These are phyloP conservation scores for Globisporangium orthogonon DNA, from an alignment of 352 stramenopile genomes.

Conservation along the genomic window DNA sequence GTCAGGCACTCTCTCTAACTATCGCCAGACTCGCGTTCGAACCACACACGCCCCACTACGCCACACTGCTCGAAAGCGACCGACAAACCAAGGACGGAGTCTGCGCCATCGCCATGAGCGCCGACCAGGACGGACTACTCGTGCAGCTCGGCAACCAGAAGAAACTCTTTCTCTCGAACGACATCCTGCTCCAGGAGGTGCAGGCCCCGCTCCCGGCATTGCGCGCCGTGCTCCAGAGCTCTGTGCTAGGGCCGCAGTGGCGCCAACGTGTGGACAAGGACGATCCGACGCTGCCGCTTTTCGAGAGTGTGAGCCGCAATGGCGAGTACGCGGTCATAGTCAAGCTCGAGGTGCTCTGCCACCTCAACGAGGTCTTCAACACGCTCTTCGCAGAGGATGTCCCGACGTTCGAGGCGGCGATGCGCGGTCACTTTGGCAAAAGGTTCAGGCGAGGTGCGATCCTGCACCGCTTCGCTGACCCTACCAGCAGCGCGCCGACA, in stretches of 20 bases:
- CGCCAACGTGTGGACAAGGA: constrained; percentile 18
- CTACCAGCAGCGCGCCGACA: constrained; percentile 19
- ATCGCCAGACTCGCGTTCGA: too few relatives aligned
- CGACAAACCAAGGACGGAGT: neutral
- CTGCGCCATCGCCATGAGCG: constrained; percentile 1
- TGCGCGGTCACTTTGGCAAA: constrained; percentile 40
- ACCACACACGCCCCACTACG: neutral
- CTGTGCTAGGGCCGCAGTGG: constrained; percentile 13
- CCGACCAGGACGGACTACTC: constrained; percentile 18
- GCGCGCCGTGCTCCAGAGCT: constrained; percentile 12
- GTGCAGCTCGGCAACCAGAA: constrained; percentile 32
- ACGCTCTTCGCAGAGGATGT: constrained; percentile 37
- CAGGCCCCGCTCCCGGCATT: constrained; percentile 11
- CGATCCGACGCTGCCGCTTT: constrained; percentile 15
- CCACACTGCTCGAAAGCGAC: neutral
- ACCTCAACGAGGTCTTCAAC: constrained; percentile 62
- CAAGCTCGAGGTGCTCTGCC: constrained; percentile 45
- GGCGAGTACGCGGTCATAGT: constrained; percentile 29
- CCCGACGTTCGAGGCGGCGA: constrained; percentile 33
- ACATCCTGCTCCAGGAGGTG: constrained; percentile 24
- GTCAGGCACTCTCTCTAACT: neutral
- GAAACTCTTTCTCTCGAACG: constrained; percentile 26
- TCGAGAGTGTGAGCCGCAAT: constrained; percentile 11
- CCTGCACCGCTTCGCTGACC: constrained; percentile 26
- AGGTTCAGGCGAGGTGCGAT: constrained; percentile 40